These are phyloP conservation scores for Boletus rufocinnamomeus DNA, from an alignment of 768 basidiomycete genomes.

Conservation along the genomic window DNA sequence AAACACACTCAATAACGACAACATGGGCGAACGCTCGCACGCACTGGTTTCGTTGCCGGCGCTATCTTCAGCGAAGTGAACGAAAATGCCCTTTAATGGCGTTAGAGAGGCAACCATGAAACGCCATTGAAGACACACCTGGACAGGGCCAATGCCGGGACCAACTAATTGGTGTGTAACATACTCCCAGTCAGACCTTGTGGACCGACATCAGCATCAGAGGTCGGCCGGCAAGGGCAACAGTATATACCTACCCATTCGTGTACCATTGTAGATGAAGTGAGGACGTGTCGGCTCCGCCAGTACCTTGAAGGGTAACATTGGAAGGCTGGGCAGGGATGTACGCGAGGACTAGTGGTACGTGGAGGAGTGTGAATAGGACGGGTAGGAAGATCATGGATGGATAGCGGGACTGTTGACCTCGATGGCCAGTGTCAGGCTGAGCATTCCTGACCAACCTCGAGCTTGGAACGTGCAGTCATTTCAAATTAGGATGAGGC, in stretches of 20 bases:
- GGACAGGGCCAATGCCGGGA: slow-evolving; percentile 47
- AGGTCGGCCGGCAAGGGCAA: slow-evolving; percentile 2
- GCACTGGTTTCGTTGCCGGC: slow-evolving; percentile 49
- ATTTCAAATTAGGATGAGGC: background rate
- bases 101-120: slow-evolving; percentile 4
- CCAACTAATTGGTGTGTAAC: slow-evolving; percentile 65
- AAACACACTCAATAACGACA: slow-evolving; percentile 15
- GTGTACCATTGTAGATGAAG: slow-evolving; percentile 64
- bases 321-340: slow-evolving; percentile 77
- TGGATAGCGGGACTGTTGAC: slow-evolving; percentile 6
- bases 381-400: slow-evolving; percentile 8
- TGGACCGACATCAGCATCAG: slow-evolving; percentile 14
- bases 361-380: slow-evolving; percentile 6
- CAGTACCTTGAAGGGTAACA: slow-evolving; percentile 50
- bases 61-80: slow-evolving; percentile 76
- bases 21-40: slow-evolving; percentile 39
- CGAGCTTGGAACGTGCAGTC: slow-evolving; percentile 7
- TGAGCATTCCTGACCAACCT: slow-evolving; percentile 1
- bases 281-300: slow-evolving; percentile 50
- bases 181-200: slow-evolving; percentile 52
- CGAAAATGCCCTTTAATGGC: slow-evolving; percentile 64
- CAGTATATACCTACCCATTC: slow-evolving; percentile 41
- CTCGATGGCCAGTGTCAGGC: slow-evolving; percentile 4
- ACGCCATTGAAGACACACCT: slow-evolving; percentile 42
- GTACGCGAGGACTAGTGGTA: slow-evolving; percentile 44